Percentiles rank a stretch among this genome's conserved stretches.
These are phyloP conservation scores for Coemansia sp. DNA, from an alignment of 192 early-diverging fungal species.

Conservation along the genomic window DNA sequence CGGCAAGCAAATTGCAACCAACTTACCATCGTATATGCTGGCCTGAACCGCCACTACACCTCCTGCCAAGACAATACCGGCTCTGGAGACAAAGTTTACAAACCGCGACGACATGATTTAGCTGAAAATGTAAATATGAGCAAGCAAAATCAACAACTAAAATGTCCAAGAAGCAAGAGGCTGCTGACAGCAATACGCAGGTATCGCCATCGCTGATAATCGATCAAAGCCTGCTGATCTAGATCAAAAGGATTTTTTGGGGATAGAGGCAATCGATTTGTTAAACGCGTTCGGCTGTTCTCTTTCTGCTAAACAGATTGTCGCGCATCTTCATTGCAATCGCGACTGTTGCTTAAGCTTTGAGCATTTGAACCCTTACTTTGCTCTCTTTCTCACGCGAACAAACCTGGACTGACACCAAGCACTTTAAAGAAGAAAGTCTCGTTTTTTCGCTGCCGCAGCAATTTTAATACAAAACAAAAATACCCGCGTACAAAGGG, in stretches of 20 bases:
- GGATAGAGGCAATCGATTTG: not conserved
- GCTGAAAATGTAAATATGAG: not conserved
- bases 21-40: constrained; percentile 91
- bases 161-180: not conserved
- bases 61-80: constrained; percentile 74
- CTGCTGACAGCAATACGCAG: not conserved
- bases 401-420: not conserved
- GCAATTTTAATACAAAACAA: constrained; percentile 3
- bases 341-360: constrained; percentile 1
- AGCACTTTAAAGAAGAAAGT: not conserved
- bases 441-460: not conserved
- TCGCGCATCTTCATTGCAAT: not conserved
- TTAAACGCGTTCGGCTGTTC: not conserved
- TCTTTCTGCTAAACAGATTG: not conserved
- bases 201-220: not conserved
- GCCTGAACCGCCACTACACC: constrained; percentile 71
- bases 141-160: not conserved
- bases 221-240: constrained; percentile 2
- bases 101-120: constrained; percentile 27
- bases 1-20: not conserved
- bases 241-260: constrained; percentile 1
- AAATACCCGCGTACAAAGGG: not conserved
- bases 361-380: not conserved
- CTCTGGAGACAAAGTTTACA: constrained; percentile 72
- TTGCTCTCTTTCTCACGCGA: not conserved